A percentile compares a stretch with the other conserved stretches of the same genome.
Evolutionary conservation across 306 rosid genomes (phyloP).

Genomic region (Trichosanthes truncata): DNA sequence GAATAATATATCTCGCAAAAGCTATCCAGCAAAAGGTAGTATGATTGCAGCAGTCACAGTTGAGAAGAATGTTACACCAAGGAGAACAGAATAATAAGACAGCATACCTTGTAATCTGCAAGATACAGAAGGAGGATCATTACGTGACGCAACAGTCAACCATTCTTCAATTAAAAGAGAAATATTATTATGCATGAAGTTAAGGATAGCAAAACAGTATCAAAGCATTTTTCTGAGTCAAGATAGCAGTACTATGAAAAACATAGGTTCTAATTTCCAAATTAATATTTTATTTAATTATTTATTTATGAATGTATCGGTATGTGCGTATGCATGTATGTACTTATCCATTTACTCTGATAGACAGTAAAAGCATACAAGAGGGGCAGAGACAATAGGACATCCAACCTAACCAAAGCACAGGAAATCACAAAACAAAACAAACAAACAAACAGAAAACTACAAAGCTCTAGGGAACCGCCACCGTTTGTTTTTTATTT

Average conservation of each 20-base stretch:
- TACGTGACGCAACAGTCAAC: neutral
- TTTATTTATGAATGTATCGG: neutral
- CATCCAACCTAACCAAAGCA: neutral
- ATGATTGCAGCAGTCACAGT: slow-evolving; percentile 9
- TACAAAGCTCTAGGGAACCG: neutral
- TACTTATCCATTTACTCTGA: neutral
- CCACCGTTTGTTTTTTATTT: neutral
- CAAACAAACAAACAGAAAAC: neutral
- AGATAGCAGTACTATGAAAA: neutral
- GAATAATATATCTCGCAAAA: neutral
- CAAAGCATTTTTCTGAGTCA: neutral
- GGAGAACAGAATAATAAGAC: slow-evolving; percentile 22
- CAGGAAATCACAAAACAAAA: neutral
- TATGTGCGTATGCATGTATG: neutral
- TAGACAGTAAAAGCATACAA: neutral
- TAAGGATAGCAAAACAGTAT: neutral
- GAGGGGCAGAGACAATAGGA: neutral
- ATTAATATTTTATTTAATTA: neutral
- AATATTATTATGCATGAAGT: neutral
- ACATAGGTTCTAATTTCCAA: neutral
- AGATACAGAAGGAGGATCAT: slow-evolving; percentile 10
- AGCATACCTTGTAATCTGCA: slow-evolving; percentile 93
- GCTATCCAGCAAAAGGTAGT: neutral
- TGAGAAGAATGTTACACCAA: slow-evolving; percentile 6
- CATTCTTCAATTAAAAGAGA: neutral